Base-by-base conservation (phyloP, 2,329 filamentous ascomycete genomes). In the Penicillium janthinellum region DNA sequence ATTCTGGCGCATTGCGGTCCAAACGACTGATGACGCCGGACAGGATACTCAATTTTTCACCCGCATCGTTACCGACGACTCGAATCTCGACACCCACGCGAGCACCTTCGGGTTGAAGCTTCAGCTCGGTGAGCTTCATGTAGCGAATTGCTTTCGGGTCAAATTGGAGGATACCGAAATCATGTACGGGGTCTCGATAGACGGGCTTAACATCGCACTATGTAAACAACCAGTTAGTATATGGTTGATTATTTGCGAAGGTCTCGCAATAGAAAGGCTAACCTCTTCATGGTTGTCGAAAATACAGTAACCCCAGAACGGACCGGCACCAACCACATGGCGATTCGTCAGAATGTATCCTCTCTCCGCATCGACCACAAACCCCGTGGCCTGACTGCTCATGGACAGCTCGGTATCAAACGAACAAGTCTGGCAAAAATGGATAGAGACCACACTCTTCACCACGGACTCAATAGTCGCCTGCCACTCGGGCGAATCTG, bases 281-380 rank as follows among this genome's bases (percentile, higher is more conserved):
- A 84, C 83, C 76, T 90, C 87, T 75, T 99, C 95, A 77, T 99
- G 95, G 74, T 99, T 99, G 77, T 99, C 96, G 75, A 99, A 99
- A 67, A 99, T 93, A 74, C 91, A 93, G 79, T 96, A 97, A 50
- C 95, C 95, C 90, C 94, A 98, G 78, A 99, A 99, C 1, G 95
- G 95, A 0, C 95, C 95, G 0, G 95, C 86, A 65, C 95, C 92
- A 44, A 98, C 95, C 35, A 99, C 95, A 79, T 99, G 95, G 60
- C 91, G 86, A 75, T 95, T 95, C 11, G 91, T 95, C 75, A 95
- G 78, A 69, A 95, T 94, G 74, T 93, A 92, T 75, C 95, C 95
- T 75, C 87, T 88, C 78, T 96, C 89, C 5, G 95, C 91, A 79
- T 99, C 95, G 25, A 99, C 95, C 15, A 99, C 93, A 73, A 99